Evolutionary conservation across 768 basidiomycete species (phyloP).

Genomic region (Suillus luteus): DNA sequence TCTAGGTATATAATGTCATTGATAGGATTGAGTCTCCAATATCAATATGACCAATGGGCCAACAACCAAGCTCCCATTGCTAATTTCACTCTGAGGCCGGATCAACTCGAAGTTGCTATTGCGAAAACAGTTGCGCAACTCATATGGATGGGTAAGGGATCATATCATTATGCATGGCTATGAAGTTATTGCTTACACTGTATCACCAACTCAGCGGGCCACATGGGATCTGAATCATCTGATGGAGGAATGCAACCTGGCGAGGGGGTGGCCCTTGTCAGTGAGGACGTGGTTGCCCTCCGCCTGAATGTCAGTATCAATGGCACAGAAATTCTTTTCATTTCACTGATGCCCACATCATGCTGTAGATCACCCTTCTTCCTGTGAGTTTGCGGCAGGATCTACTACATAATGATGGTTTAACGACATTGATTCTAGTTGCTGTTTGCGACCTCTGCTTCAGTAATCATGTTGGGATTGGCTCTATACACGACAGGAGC

Average conservation of each 20-base stretch:
- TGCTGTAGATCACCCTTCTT: conserved; percentile 4
- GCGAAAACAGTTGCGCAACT: too few relatives aligned
- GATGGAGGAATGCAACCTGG: background rate
- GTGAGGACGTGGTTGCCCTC: background rate
- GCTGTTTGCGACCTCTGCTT: conserved; percentile 4
- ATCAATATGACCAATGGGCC: background rate
- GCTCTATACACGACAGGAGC: background rate
- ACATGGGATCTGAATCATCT: too few relatives aligned
- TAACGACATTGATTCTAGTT: background rate
- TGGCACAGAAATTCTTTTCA: background rate
- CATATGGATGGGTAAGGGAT: too few relatives aligned
- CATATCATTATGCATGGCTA: too few relatives aligned
- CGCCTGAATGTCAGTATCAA: conserved; percentile 1
- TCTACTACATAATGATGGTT: background rate
- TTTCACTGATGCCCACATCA: background rate
- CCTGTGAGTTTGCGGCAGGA: conserved; percentile 4
- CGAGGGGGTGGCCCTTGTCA: background rate
- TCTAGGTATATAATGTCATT: conserved; percentile 10
- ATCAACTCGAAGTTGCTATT: too few relatives aligned
- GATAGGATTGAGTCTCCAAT: background rate
- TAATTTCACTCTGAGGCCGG: too few relatives aligned
- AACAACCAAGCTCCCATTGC: too few relatives aligned
- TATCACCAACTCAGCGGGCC: too few relatives aligned
- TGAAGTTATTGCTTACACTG: too few relatives aligned
- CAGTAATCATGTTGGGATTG: conserved; percentile 9